Base-by-base conservation (phyloP, 257 asterid genomes). In the Plantago elongata region DNA sequence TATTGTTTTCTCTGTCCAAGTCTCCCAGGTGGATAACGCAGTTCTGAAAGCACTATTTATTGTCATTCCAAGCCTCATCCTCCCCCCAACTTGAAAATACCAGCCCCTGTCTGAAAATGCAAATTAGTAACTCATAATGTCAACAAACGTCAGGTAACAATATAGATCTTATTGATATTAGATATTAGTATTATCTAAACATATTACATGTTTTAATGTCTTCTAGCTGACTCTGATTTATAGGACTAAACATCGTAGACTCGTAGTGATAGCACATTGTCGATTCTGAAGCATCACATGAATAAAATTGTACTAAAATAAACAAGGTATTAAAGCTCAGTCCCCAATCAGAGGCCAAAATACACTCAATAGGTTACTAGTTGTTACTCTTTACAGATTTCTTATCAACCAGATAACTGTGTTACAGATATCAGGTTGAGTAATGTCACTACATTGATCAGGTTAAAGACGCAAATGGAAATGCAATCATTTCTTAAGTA, bases 91-190 rank as follows among this genome's bases (percentile, higher is more conserved):
- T 81, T 91, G 98, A 73, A 91, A 91, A 78, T 91, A 88, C 82
- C 98, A 86, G 50, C 95, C 98, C 90, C 98, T 91, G 97, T 83
- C 87, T 82, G 79, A 71, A 81, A 75, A 82, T 62, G 62, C 78
- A 65, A 67, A 62, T 87, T 60, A 87, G 89, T 83, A 16, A 71
- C 64, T 13, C 4, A 54, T 46, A 11, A 37, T 40, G 2, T 11
- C 42, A 40, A 58, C 50, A 43, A 58, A 40, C 63, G 40, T 38
- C 62, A 37, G 9, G 18, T 43, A 13, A 62, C 2, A 57, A 54
- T 11, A 18, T 38, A 22, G 27, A 22, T 22, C 27, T 22, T 22
- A 22, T 22, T 22, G 27, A 22, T 22, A 22, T 22, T 22, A 22
- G 1, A 22, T 22, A 22, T 2, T 22, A 22, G 27, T 22, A 22